Conservation (phyloP, 208 protist genomes). For the Wallacemonas rigidus region DNA sequence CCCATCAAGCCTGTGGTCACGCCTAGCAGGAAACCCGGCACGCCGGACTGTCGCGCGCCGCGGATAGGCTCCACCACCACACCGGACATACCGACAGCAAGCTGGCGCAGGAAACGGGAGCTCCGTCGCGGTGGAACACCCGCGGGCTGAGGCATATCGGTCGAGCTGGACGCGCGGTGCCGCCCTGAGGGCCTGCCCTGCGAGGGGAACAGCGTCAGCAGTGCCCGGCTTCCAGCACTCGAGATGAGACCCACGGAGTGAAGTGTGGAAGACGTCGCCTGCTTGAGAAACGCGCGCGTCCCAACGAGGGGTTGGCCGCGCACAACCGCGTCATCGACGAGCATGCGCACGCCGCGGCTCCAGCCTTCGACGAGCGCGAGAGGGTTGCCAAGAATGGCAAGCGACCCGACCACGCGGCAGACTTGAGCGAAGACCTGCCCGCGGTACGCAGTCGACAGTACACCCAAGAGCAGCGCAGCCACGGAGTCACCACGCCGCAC, state of each 20-base stretch:
- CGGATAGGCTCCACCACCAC: conserved; percentile 42
- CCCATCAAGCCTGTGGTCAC: conserved; percentile 60
- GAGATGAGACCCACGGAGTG: conserved; percentile 74
- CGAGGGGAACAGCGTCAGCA: conserved; percentile 24
- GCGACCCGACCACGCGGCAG: conserved; percentile 74
- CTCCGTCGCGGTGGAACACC: not conserved
- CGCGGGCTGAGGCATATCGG: not conserved
- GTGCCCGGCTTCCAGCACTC: conserved; percentile 49
- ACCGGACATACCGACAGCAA: conserved; percentile 43
- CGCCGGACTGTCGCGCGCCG: conserved; percentile 44
- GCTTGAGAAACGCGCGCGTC: conserved; percentile 49
- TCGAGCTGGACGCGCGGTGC: not conserved
- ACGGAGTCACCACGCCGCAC: conserved; percentile 41
- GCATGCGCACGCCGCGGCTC: conserved; percentile 56
- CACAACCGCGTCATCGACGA: conserved; percentile 39
- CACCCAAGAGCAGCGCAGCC: conserved; percentile 16
- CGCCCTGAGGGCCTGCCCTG: not conserved
- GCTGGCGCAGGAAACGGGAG: conserved; percentile 27
- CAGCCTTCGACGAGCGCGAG: conserved; percentile 54
- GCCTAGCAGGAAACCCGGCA: conserved; percentile 57
- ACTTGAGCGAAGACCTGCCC: conserved; percentile 68
- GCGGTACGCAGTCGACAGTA: conserved; percentile 61
- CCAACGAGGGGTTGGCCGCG: conserved; percentile 40
- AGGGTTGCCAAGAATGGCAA: conserved; percentile 80
- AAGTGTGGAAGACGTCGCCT: conserved; percentile 65